Base-by-base conservation (phyloP, 345 rosid genomes). In the Corymbia maculata region DNA sequence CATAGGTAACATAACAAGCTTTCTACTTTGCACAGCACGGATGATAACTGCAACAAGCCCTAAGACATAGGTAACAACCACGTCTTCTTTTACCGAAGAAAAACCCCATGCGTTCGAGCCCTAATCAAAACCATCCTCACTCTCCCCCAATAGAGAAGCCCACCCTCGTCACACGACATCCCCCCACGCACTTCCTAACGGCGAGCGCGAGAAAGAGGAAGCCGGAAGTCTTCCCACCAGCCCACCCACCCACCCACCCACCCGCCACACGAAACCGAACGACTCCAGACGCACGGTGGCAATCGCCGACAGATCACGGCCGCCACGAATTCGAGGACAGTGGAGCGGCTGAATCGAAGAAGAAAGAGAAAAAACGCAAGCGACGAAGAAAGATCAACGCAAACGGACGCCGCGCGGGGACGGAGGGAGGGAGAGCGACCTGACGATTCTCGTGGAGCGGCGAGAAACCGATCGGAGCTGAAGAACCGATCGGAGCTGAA, bases 171-270 rank as follows among this genome's bases (percentile, higher is more conserved):
- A 9, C 45, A 16, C 80, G 22, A 16, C 19, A 32, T 70, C 80
- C 24, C 42, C 24, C 61, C 61, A 61, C 0, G 0, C 24, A 21
- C 80, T 70, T 16, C 19, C 79, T 2, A 32, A 55, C 12, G 21
- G 21, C 45, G 9, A 68, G 3, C 45, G 15, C 79, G 28, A 61
- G 30, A 68, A 21, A 2, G 19, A 16, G 22, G 79, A 32, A 68
- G 79, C 79, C 19, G 45, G 36, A 68, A 32, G 44, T 28, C 61
- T 26, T 14, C 79, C 9, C 42, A 36, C 42, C 42, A 36, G 42
- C 79, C 11, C 79, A 19, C 44, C 79, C 2, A 21, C 44, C 79
- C 79, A 15, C 79, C 68, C 61, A 61, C 32, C 82, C 6, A 36
- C 75, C 36, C 75, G 7, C 36, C 19, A 36, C 36, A 1, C 26